These are phyloP conservation scores for Yamadazyma sp. DNA, from an alignment of 1,139 yeast species.

Conservation along the genomic window DNA sequence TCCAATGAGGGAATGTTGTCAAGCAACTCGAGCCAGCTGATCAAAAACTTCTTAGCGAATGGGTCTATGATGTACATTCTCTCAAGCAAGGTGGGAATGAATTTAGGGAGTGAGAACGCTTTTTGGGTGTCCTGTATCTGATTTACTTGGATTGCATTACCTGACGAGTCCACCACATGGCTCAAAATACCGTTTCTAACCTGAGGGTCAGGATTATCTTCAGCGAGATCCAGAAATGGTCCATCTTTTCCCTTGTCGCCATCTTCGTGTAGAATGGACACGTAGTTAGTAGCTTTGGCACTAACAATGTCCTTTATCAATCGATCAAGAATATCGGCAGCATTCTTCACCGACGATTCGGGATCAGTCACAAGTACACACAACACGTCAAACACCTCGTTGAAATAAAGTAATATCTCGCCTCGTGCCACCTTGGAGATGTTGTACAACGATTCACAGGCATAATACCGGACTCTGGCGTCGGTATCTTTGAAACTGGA, in stretches of 20 bases:
- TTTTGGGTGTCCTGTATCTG: constrained; percentile 62
- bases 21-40: constrained; percentile 87
- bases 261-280: constrained; percentile 64
- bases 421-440: constrained; percentile 97
- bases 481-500: constrained; percentile 97
- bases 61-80: constrained; percentile 92
- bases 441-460: constrained; percentile 94
- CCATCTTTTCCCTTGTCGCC: constrained; percentile 22
- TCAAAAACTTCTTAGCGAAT: constrained; percentile 84
- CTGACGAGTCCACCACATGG: constrained; percentile 49
- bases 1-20: constrained; percentile 94
- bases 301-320: constrained; percentile 92
- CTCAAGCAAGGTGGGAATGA: constrained; percentile 87
- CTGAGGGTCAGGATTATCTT: background rate
- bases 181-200: constrained; percentile 23
- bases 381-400: constrained; percentile 90
- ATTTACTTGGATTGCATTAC: constrained; percentile 59
- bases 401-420: constrained; percentile 85
- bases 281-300: constrained; percentile 89
- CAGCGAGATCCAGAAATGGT: constrained; percentile 12
- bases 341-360: constrained; percentile 90
- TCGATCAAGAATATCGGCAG: constrained; percentile 90
- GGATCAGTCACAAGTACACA: constrained; percentile 90
- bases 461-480: constrained; percentile 93
- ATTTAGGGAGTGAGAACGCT: constrained; percentile 84